Percentiles rank a stretch among this genome's conserved stretches.
Conservation (phyloP, 1,284 basidiomycete species). For the Ganoderma meredithae region DNA sequence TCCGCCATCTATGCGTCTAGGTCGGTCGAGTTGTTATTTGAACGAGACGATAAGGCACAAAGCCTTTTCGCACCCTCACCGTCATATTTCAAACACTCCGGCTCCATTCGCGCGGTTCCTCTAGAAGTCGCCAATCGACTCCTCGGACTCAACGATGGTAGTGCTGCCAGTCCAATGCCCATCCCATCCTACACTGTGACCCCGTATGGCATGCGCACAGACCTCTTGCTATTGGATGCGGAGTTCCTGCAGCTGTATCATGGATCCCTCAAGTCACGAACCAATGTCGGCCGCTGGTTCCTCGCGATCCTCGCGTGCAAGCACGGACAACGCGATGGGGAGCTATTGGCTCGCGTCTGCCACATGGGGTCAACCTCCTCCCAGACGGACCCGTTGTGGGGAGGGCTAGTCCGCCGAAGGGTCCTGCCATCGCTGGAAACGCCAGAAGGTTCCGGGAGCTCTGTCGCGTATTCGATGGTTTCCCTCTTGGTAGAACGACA, state of each 20-base stretch:
- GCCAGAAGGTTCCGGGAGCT: not conserved
- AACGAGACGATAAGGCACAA: not conserved
- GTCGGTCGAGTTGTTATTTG: not conserved
- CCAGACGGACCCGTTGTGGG: not conserved
- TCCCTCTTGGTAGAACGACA: not conserved
- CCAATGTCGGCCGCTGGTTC: not conserved
- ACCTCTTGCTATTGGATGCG: not conserved
- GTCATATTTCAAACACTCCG: not conserved
- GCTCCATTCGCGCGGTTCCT: not conserved
- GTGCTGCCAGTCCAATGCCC: not conserved
- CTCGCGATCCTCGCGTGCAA: not conserved
- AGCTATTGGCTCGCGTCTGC: conserved; percentile 1
- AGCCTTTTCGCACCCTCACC: conserved; percentile 1
- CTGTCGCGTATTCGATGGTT: not conserved
- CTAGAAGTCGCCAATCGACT: not conserved
- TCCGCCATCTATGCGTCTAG: not conserved
- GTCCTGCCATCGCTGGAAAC: not conserved
- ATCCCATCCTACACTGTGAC: not conserved
- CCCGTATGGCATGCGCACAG: not conserved
- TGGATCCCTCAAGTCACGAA: not conserved
- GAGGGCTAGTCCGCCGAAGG: not conserved
- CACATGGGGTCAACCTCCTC: not conserved
- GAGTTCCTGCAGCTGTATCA: not conserved
- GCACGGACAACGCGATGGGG: not conserved
- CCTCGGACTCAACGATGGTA: not conserved